These are phyloP conservation scores for Blastobotrys raffinosifermentans DNA, from an alignment of 1,139 yeast genomes.

Conservation along the genomic window DNA sequence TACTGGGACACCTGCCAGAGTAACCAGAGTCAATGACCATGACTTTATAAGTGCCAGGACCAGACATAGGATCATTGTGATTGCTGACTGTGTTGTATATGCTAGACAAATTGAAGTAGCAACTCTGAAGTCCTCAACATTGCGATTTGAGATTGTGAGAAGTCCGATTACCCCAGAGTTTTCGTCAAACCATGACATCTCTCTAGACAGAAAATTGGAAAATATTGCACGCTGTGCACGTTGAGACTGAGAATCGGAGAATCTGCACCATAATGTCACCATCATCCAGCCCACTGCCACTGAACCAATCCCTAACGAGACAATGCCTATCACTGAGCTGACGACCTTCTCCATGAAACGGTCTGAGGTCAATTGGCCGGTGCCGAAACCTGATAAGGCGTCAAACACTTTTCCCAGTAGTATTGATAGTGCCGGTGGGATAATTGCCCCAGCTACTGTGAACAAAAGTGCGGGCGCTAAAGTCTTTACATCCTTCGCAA, in stretches of 20 bases:
- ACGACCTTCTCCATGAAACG: constrained; percentile 43
- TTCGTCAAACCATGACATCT: constrained; percentile 47
- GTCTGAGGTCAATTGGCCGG: constrained; percentile 25
- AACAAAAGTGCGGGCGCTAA: constrained; percentile 24
- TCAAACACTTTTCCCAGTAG: constrained; percentile 62
- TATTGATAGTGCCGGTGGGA: constrained; percentile 59
- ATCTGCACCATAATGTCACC: constrained; percentile 55
- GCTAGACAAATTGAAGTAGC: constrained; percentile 69
- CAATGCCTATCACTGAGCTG: constrained; percentile 47
- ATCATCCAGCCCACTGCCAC: constrained; percentile 51
- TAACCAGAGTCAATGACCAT: constrained; percentile 77
- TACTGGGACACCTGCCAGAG: constrained; percentile 66
- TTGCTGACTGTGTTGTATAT: constrained; percentile 45
- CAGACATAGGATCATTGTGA: constrained; percentile 51
- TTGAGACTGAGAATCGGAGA: constrained; percentile 67
- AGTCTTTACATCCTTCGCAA: constrained; percentile 21
- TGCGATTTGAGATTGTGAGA: constrained; percentile 59
- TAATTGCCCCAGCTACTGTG: constrained; percentile 42
- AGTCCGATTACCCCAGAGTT: constrained; percentile 47
- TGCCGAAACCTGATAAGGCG: constrained; percentile 39
- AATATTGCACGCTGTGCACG: constrained; percentile 48
- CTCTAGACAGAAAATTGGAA: constrained; percentile 24
- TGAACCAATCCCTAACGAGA: constrained; percentile 52
- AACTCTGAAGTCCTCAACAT: constrained; percentile 69
- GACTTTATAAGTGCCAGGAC: constrained; percentile 68